Evolutionary conservation across 2,329 filamentous ascomycete genomes (phyloP), one percentile per base, ranked within the genome.

Genomic region (Colletotrichum magnum): DNA sequence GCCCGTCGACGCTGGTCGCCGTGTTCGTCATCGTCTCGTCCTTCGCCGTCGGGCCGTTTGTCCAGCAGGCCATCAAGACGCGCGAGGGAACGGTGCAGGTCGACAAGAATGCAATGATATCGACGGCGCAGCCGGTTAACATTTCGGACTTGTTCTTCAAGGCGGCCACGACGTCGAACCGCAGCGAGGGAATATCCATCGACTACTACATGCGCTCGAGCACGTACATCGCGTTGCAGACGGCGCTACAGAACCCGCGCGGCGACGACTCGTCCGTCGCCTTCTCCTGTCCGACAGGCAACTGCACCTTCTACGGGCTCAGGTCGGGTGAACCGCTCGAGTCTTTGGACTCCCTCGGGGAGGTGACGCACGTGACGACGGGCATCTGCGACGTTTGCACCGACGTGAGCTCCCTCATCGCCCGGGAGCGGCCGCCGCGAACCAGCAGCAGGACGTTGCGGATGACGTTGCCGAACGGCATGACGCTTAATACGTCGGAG

Each of bases 61-160:
- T 50, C 5, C 57, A 59, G 45, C 57, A 59, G 57, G 43, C 57
- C 5, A 59, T 59, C 0, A 36, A 28, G 15, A 58, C 57, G 26
- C 5, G 24, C 24, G 24, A 51, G 24, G 7, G 48, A 9, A 26
- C 16, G 16, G 45, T 48, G 16, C 5, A 21, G 15, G 45, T n/a
- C 16, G 18, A 7, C 16, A 21, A n/a, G 16, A 2, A 2, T 2
- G 45, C 16, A 4, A 10, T 18, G 2, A n/a, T 48, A n/a, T n/a
- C 45, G 10, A 48, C 18, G 16, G 16, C 45, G 15, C 15, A n/a
- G 18, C 9, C 15, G 45, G 9, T 21, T n/a, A 48, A 48, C 45
- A 16, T 10, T 5, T 48, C 45, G 16, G 16, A 15, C 15, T 18
- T 2, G 15, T 48, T 48, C 45, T 48, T 48, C 51, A 21, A 32